A percentile compares a stretch with the other conserved stretches of the same genome.
phyloP scores from a whole-genome alignment of 2,329 filamentous ascomycete species.

The Trichoderma endophyticum region DNA sequence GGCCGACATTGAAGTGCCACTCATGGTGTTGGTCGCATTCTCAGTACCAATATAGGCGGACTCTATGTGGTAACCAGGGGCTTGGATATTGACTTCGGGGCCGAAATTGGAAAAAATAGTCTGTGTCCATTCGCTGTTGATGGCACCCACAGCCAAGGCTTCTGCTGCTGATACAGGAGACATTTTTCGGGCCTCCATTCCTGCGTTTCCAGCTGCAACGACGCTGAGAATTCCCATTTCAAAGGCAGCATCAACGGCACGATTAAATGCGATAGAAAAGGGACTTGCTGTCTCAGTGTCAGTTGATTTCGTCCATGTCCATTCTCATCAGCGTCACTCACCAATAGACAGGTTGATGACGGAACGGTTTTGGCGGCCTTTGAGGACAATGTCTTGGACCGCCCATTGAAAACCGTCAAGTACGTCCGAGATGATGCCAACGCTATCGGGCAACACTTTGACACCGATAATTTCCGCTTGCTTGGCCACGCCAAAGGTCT shows the following conservation, averaged over 20 bases:
- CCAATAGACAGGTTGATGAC: slow-evolving; percentile 50
- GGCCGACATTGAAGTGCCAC: slow-evolving; percentile 60
- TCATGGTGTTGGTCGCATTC: slow-evolving; percentile 45
- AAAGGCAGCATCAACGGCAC: slow-evolving; percentile 46
- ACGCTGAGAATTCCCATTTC: slow-evolving; percentile 48
- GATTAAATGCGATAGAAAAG: slow-evolving; percentile 51
- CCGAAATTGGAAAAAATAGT: slow-evolving; percentile 52
- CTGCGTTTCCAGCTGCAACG: slow-evolving; percentile 30
- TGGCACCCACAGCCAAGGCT: slow-evolving; percentile 51
- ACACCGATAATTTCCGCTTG: slow-evolving; percentile 36
- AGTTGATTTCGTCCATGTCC: neutral
- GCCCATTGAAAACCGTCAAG: slow-evolving; percentile 32
- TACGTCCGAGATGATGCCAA: slow-evolving; percentile 22
- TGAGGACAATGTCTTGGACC: neutral
- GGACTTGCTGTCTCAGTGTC: slow-evolving; percentile 31
- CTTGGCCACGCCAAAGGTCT: slow-evolving; percentile 46
- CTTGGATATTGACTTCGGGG: slow-evolving; percentile 46
- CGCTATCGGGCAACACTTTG: slow-evolving; percentile 40
- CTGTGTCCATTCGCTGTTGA: slow-evolving; percentile 37
- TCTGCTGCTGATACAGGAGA: slow-evolving; percentile 48
- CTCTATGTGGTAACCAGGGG: slow-evolving; percentile 45
- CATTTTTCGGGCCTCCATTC: slow-evolving; percentile 17
- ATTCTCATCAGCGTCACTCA: neutral
- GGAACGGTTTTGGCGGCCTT: slow-evolving; percentile 36
- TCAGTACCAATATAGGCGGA: slow-evolving; percentile 45